Evolutionary conservation across 2,329 filamentous ascomycete species (phyloP), one percentile per base, ranked within the genome.

Genomic region (Fusarium multiceps): DNA sequence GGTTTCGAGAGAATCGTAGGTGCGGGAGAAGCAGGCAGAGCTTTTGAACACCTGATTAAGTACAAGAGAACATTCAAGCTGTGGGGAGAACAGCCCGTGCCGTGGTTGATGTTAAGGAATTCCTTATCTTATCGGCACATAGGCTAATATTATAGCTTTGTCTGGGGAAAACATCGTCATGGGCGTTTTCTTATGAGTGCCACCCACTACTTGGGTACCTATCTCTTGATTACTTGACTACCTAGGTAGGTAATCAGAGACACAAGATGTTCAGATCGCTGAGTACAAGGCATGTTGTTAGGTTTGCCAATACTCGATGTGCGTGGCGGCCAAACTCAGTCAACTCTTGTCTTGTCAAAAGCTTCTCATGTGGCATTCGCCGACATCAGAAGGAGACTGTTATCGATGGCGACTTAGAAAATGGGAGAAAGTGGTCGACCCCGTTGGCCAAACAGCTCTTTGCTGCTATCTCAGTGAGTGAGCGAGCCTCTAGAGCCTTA

Each of bases 381-480:
- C 71, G 57, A 30, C 63, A 64, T 41, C 74, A 68, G 40, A 50
- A 50, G 48, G 54, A 62, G 27, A 50, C 27, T 23, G 51, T 56
- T 32, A 51, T 51, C 28, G 47, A 76, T 57, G 79, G 28, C 18
- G 59, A 60, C 14, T 41, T 28, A n/a, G 68, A 76, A 55, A 78
- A n/a, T 23, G 68, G 83, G 58, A 86, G 91, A 68, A 83, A 92
- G 83, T 98, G 94, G 94, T 97, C 94, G 4, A 99, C 95, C 5
- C 94, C 95, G 16, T 82, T 99, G 66, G 94, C 95, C 10, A 95
- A 96, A 78, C 91, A 92, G 72, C 87, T 98, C 51, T 91, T 91
- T 59, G 90, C 94, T 78, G 94, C 94, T 47, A 97, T 98, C 69
- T 91, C 90, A 71, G 94, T 97, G 20, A 47, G 45, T 34, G 18